Base-by-base conservation (phyloP, 352 stramenopile genomes). In the Hyaloperonospora brassicae region DNA sequence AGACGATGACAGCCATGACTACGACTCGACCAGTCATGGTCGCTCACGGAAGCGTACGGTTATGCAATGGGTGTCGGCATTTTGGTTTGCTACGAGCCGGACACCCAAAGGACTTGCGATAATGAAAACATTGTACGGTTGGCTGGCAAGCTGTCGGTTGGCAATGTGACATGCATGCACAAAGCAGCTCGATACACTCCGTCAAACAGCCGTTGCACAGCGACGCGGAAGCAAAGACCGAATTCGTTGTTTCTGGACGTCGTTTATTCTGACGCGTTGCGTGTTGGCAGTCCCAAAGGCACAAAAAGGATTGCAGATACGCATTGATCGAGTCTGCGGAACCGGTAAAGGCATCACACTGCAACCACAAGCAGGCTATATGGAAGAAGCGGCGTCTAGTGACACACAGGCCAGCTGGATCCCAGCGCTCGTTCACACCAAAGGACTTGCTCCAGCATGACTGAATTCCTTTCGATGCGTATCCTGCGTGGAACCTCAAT, bases 21-120 rank as follows among this genome's bases (percentile, higher is more conserved):
- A 5, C 47, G 64, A 14, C 87, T 90, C 49, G 88, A 88, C 58
- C 61, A 53, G 9, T 67, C 89, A 14, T 89, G 81, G 81, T 87
- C 78, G 11, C 59, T 92, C 11, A 92, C 89, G 50, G 79, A 92
- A 41, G 54, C 79, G 27, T 89, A 82, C 36, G 85, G 87, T 42
- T 89, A 92, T 39, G 79, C 81, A 4, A 46, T 89, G 13, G 79
- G 81, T 10, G 81, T 10, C 43, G 89, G n/a, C 75, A 73, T 9
- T 86, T 88, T 36, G 46, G 62, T 13, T 47, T 91, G 22, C 55
- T 76, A 40, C 75, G 77, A 39, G 69, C 68, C 12, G 75, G 89
- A 89, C 27, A 22, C 54, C 13, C 47, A 30, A 22, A 13, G 42
- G 2, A 36, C 59, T 41, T 30, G 47, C 1, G 44, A 17, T 36